Conservation (phyloP, 768 basidiomycete species). For the Naganishia kalamii region DNA sequence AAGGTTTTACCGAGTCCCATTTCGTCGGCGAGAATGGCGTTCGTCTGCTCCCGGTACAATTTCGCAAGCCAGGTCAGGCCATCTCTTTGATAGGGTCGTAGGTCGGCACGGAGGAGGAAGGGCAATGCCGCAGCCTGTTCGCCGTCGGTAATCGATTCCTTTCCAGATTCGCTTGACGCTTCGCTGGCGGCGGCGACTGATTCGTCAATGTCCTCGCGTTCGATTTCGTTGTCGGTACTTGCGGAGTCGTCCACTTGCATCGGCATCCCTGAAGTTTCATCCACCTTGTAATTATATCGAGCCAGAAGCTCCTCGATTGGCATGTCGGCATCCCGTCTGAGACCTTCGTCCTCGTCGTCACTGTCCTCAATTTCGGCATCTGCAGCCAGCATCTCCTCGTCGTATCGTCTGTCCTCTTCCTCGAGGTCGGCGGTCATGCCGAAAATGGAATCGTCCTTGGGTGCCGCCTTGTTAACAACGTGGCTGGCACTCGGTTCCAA, state of each 20-base stretch:
- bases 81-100: slow-evolving; percentile 51
- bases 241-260: slow-evolving; percentile 5
- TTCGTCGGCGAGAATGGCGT: slow-evolving; percentile 65
- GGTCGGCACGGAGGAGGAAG: slow-evolving; percentile 49
- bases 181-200: slow-evolving; percentile 23
- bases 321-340: slow-evolving; percentile 48
- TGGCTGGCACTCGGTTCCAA: too few relatives aligned
- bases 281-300: slow-evolving; percentile 44
- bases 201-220: slow-evolving; percentile 24
- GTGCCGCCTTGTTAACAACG: too few relatives aligned
- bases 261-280: background rate
- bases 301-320: slow-evolving; percentile 49
- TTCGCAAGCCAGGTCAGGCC: slow-evolving; percentile 52
- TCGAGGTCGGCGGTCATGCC: slow-evolving; percentile 30
- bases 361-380: slow-evolving; percentile 46
- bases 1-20: slow-evolving; percentile 73
- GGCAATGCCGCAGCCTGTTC: slow-evolving; percentile 37
- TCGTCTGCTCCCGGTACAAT: slow-evolving; percentile 48
- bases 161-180: background rate
- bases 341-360: slow-evolving; percentile 45
- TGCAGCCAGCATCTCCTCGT: slow-evolving; percentile 50
- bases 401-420: slow-evolving; percentile 44
- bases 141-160: slow-evolving; percentile 12
- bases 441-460: background rate
- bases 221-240: background rate